Evolutionary conservation across 305 asterid genomes (phyloP).

Genomic region (Solanum hybrid): DNA sequence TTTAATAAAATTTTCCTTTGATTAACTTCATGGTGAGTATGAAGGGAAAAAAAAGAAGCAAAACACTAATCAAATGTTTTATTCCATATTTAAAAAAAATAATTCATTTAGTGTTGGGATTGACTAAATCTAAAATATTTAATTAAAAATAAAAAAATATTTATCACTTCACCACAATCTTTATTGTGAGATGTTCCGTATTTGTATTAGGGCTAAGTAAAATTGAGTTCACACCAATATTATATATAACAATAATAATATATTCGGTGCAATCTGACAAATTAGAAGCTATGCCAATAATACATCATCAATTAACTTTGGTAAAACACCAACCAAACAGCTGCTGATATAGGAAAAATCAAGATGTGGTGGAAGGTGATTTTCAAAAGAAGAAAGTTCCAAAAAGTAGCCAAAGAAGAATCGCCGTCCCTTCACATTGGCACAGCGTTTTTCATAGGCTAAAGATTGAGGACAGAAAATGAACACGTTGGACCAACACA

Average conservation of each 20-base stretch:
- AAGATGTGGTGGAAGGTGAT: not conserved
- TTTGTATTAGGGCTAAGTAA: not conserved
- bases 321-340: not conserved
- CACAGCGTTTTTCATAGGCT: not conserved
- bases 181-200: not conserved
- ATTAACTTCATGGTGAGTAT: not conserved
- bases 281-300: not conserved
- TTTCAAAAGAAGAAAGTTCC: not conserved
- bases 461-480: not conserved
- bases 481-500: not conserved
- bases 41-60: not conserved
- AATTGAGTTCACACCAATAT: not conserved
- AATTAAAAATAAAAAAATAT: no score
- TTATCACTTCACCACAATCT: rapidly evolving
- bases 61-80: not conserved
- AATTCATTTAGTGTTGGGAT: no score
- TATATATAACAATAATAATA: not conserved
- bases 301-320: not conserved
- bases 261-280: not conserved
- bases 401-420: not conserved
- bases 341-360: not conserved
- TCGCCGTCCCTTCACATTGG: not conserved
- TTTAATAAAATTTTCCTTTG: not conserved
- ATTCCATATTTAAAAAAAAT: no score
- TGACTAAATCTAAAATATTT: no score